Evolutionary conservation across 2,329 filamentous ascomycete species (phyloP).

Genomic region (Pseudogymnoascus destructans): DNA sequence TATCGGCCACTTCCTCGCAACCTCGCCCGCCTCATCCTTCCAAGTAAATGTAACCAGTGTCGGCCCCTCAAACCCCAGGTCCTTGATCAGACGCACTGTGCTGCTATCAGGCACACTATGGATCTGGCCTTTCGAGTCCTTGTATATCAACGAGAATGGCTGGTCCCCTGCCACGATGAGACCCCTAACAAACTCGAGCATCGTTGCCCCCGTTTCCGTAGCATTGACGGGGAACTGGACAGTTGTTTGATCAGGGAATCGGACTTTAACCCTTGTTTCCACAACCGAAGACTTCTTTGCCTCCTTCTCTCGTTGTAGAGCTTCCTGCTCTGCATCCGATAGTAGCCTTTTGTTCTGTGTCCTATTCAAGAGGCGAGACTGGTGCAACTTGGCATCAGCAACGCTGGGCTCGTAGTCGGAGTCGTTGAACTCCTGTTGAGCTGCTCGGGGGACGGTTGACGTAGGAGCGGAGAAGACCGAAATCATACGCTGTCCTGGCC

Average conservation of each 20-base stretch:
- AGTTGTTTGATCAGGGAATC: conserved; percentile 76
- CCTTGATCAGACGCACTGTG: conserved; percentile 50
- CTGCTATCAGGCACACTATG: conserved; percentile 31
- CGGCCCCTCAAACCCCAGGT: conserved; percentile 55
- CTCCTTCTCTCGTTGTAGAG: conserved; percentile 51
- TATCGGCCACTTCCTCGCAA: conserved; percentile 35
- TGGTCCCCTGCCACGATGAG: conserved; percentile 54
- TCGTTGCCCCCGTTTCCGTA: conserved; percentile 51
- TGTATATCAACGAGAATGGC: conserved; percentile 54
- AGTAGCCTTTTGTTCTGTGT: conserved; percentile 60
- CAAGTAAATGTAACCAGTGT: conserved; percentile 68
- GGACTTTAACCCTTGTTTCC: conserved; percentile 62
- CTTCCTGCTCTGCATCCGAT: conserved; percentile 64
- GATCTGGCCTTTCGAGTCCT: conserved; percentile 18
- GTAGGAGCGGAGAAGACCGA: conserved; percentile 68
- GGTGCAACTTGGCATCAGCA: conserved; percentile 62
- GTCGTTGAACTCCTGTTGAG: conserved; percentile 52
- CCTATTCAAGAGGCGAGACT: conserved; percentile 45
- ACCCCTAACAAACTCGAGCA: conserved; percentile 62
- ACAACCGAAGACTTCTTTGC: conserved; percentile 53
- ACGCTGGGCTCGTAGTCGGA: conserved; percentile 65
- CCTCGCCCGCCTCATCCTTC: conserved; percentile 47
- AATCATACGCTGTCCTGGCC: conserved; percentile 36
- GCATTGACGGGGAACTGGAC: conserved; percentile 60
- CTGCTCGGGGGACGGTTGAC: conserved; percentile 61